Evolutionary conservation across 805 yeast species (phyloP).

Genomic region (Candida peoriensis): DNA sequence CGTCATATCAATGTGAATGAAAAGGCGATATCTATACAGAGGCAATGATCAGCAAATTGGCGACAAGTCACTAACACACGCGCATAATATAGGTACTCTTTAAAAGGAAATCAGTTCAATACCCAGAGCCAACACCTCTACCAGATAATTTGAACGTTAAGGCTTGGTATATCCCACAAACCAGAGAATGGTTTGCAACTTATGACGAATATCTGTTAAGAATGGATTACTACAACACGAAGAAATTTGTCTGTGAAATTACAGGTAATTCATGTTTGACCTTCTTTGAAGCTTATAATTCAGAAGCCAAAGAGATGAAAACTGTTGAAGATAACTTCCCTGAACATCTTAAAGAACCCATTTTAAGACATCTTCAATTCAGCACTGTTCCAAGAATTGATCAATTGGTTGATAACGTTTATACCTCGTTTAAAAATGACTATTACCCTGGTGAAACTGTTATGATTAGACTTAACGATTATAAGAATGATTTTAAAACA

Average conservation of each 20-base stretch:
- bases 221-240: slow-evolving; percentile 65
- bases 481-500: slow-evolving; percentile 23
- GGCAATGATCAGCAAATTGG: no score
- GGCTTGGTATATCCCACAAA: slow-evolving; percentile 79
- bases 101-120: slow-evolving; percentile 65
- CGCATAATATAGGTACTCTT: slow-evolving; percentile 62
- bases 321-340: slow-evolving; percentile 82
- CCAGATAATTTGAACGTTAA: slow-evolving; percentile 53
- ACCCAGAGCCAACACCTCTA: slow-evolving; percentile 49
- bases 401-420: slow-evolving; percentile 82
- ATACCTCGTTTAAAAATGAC: slow-evolving; percentile 68
- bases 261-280: slow-evolving; percentile 92
- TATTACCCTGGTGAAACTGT: slow-evolving; percentile 91
- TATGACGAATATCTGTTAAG: slow-evolving; percentile 74
- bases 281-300: slow-evolving; percentile 79
- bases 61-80: slow-evolving; percentile 5
- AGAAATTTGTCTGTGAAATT: slow-evolving; percentile 90
- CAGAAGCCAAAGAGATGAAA: slow-evolving; percentile 59
- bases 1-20: no score
- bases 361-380: slow-evolving; percentile 79
- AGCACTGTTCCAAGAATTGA: slow-evolving; percentile 79
- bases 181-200: slow-evolving; percentile 80
- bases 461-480: slow-evolving; percentile 40
- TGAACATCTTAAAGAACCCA: slow-evolving; percentile 86
- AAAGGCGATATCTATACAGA: no score